Conservation (phyloP, 306 rosid genomes). For the Lathyrus tuberosus region DNA sequence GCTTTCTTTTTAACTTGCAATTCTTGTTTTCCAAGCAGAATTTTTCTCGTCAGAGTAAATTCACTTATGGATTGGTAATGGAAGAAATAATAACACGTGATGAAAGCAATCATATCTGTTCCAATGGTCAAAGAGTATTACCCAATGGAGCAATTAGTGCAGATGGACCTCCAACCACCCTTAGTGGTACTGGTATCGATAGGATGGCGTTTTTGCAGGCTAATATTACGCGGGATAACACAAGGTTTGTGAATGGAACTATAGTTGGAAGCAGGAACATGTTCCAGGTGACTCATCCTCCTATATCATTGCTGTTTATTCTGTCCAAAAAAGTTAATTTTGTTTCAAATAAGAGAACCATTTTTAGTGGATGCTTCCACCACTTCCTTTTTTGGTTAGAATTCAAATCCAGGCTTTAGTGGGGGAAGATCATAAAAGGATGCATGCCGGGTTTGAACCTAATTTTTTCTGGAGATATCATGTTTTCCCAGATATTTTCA, state of each 20-base stretch:
- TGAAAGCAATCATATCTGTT: constrained; percentile 85
- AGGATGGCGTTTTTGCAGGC: constrained; percentile 92
- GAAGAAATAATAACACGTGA: constrained; percentile 96
- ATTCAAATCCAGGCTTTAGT: constrained; percentile 16
- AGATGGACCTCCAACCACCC: constrained; percentile 99
- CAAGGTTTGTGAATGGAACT: constrained; percentile 90
- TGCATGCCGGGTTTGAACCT: constrained; percentile 15
- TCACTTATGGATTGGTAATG: constrained; percentile 93
- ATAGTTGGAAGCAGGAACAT: constrained; percentile 83
- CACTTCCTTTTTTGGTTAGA: constrained; percentile 10
- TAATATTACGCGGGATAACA: constrained; percentile 90
- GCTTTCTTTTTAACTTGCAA: background rate
- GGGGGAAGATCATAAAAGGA: constrained; percentile 25
- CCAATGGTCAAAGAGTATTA: constrained; percentile 81
- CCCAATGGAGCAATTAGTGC: constrained; percentile 95
- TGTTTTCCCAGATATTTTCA: background rate
- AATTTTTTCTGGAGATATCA: constrained; percentile 11
- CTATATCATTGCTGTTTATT: constrained; percentile 17
- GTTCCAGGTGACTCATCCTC: constrained; percentile 72
- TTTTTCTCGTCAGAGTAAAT: constrained; percentile 95
- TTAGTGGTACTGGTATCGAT: constrained; percentile 93
- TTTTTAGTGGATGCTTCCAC: background rate
- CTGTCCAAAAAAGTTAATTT: constrained; percentile 10
- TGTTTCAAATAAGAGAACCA: background rate
- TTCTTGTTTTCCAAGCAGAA: constrained; percentile 57